Evolutionary conservation across 73 alveolate genomes (phyloP).

Genomic region (Paramecium primaurelia): DNA sequence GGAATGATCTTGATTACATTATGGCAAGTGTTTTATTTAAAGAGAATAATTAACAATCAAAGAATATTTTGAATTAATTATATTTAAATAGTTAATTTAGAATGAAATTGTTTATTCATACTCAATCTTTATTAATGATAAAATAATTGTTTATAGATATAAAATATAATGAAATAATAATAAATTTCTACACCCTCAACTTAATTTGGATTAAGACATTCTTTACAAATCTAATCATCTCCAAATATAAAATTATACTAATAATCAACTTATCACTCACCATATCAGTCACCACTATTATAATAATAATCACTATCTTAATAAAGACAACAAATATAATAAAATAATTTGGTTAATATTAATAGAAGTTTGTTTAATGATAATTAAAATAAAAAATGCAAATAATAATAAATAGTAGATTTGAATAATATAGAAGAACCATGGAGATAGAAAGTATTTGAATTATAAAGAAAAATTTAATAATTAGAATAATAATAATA

Average conservation of each 20-base stretch:
- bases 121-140: not conserved
- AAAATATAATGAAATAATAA: not conserved
- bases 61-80: not conserved
- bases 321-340: not conserved
- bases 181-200: not conserved
- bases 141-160: not conserved
- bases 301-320: not conserved
- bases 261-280: not conserved
- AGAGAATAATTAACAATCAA: not conserved
- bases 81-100: not conserved
- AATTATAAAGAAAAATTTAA: not conserved
- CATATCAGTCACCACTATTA: not conserved
- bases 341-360: not conserved
- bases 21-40: conserved; percentile 3
- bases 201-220: not conserved
- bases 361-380: not conserved
- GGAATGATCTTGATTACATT: not conserved
- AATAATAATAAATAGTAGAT: not conserved
- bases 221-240: not conserved
- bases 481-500: not conserved
- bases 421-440: not conserved
- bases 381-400: not conserved
- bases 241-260: not conserved
- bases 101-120: not conserved
- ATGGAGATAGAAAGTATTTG: not conserved